Percentiles rank a stretch among this genome's conserved stretches.
Evolutionary conservation across 768 basidiomycete species (phyloP).

Genomic region (Amanita fuliginea): DNA sequence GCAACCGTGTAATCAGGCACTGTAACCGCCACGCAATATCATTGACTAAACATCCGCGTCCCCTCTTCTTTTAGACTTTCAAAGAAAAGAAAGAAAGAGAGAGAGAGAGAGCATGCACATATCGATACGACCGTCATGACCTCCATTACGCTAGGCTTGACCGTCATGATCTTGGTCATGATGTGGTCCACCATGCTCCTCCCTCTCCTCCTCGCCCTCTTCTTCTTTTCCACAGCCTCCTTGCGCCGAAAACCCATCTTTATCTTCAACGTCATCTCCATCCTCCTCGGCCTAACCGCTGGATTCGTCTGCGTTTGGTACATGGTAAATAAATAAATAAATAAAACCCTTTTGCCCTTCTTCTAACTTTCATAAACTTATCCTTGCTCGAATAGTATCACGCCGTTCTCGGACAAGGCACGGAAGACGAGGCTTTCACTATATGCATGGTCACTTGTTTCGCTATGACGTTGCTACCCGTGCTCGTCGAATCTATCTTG

Average conservation of each 20-base stretch:
- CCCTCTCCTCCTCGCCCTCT: background rate
- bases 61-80: too few relatives aligned
- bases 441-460: background rate
- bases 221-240: background rate
- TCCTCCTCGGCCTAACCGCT: background rate
- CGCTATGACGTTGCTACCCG: background rate
- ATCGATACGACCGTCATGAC: too few relatives aligned
- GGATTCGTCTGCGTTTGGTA: background rate
- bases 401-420: background rate
- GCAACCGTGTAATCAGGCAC: too few relatives aligned
- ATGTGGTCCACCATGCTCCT: constrained; percentile 3
- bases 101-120: too few relatives aligned
- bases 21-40: too few relatives aligned
- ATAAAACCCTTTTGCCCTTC: too few relatives aligned
- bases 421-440: background rate
- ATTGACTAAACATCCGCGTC: too few relatives aligned
- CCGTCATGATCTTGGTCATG: background rate
- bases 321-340: background rate
- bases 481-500: background rate
- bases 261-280: background rate
- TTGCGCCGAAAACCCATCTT: constrained; percentile 2
- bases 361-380: too few relatives aligned
- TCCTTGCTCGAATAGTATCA: too few relatives aligned
- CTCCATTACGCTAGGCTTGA: background rate
- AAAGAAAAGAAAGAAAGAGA: too few relatives aligned